A percentile compares a stretch with the other conserved stretches of the same genome.
phyloP scores from a whole-genome alignment of 2,329 filamentous ascomycete genomes.

The Plectosphaerella cucumerina region DNA sequence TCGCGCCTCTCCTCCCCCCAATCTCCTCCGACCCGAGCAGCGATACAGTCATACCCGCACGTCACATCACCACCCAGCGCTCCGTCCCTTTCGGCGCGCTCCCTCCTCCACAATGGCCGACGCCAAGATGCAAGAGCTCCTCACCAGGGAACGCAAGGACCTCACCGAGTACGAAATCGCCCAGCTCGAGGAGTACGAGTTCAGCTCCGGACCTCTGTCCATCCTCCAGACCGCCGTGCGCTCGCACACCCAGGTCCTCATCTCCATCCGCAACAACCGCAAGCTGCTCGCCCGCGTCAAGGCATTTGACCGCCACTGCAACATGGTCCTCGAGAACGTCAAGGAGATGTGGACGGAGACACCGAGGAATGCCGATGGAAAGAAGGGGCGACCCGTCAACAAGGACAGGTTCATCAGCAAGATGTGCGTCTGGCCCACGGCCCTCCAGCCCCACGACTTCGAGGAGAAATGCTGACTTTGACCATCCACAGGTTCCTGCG shows the following conservation, averaged over 20 bases:
- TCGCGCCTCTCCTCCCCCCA: too few relatives aligned
- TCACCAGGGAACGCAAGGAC: conserved; percentile 83
- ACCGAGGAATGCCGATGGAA: conserved; percentile 74
- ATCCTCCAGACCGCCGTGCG: conserved; percentile 96
- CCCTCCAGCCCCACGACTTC: neutral
- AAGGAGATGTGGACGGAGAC: conserved; percentile 98
- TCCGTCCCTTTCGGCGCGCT: neutral
- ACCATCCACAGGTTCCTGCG: conserved; percentile 64
- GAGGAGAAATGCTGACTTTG: neutral
- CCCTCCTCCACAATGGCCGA: conserved; percentile 4
- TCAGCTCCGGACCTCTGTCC: conserved; percentile 59
- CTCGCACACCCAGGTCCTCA: conserved; percentile 91
- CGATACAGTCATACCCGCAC: too few relatives aligned
- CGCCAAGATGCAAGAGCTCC: conserved; percentile 59
- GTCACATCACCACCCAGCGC: neutral
- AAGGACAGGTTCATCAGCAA: conserved; percentile 99
- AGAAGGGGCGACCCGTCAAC: conserved; percentile 87
- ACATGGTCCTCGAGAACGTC: conserved; percentile 61
- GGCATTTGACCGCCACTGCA: conserved; percentile 97
- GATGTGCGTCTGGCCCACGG: conserved; percentile 67
- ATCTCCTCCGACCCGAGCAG: conserved; percentile 5
- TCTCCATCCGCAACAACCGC: conserved; percentile 96
- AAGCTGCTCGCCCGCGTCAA: conserved; percentile 97
- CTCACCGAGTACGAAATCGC: conserved; percentile 93
- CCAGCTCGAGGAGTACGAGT: conserved; percentile 58